Conservation (phyloP, 2,329 filamentous ascomycete genomes). For the Polychaeton citri region DNA sequence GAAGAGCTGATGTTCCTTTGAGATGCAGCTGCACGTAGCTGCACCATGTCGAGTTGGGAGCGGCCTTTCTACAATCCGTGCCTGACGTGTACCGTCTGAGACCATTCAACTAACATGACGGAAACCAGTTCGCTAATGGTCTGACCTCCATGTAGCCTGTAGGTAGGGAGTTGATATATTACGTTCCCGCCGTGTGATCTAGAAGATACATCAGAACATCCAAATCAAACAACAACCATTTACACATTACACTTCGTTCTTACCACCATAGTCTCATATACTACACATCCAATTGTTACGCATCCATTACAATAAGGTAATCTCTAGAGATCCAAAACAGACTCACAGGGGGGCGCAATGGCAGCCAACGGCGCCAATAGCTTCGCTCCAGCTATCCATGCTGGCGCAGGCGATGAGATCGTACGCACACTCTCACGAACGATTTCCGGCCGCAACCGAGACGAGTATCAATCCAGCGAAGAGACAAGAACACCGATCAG, state of each 20-base stretch:
- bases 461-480: conserved; percentile 5
- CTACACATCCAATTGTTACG: too few relatives aligned
- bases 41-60: background rate
- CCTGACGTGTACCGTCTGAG: background rate
- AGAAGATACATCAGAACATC: too few relatives aligned
- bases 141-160: too few relatives aligned
- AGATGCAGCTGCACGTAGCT: too few relatives aligned
- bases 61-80: background rate
- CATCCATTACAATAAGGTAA: too few relatives aligned
- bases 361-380: conserved; percentile 3
- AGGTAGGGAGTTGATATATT: too few relatives aligned
- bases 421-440: conserved; percentile 2
- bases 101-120: background rate
- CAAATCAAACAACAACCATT: too few relatives aligned
- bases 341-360: conserved; percentile 4
- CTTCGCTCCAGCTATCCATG: conserved; percentile 4
- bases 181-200: too few relatives aligned
- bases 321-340: too few relatives aligned
- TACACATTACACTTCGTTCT: too few relatives aligned
- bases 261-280: too few relatives aligned
- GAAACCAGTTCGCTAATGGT: too few relatives aligned
- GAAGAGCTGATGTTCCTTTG: background rate
- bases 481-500: conserved; percentile 8
- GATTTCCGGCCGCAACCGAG: background rate
- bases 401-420: conserved; percentile 4